phyloP scores from a whole-genome alignment of 371 early-diverging fungal genomes.

The Gilbertella persicaria region DNA sequence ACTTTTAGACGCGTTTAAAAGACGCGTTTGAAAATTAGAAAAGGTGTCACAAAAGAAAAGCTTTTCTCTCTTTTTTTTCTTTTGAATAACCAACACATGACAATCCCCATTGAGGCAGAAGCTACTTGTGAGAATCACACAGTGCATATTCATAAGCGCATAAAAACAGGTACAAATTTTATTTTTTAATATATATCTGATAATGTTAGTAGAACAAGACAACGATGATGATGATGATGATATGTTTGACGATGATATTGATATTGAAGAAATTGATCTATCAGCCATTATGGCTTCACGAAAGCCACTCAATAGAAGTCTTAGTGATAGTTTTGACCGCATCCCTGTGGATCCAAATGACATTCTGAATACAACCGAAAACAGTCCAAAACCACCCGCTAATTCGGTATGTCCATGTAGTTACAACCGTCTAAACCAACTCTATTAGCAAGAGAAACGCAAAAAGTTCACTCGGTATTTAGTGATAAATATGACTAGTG shows the following conservation, averaged over 20 bases:
- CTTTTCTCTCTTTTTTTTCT: no score
- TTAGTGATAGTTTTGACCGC: conserved; percentile 11
- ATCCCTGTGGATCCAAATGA: conserved; percentile 9
- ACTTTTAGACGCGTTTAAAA: no score
- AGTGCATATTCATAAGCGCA: conserved; percentile 1
- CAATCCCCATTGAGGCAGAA: no score
- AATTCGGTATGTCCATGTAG: neutral
- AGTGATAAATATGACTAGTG: conserved; percentile 5
- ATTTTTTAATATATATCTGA: neutral
- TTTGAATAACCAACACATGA: no score
- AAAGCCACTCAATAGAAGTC: neutral
- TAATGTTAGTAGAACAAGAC: no score
- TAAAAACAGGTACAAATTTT: conserved; percentile 1
- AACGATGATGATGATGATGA: conserved; percentile 29
- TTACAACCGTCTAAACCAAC: no score
- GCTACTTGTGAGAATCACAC: no score
- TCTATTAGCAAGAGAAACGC: conserved; percentile 5
- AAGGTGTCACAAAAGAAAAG: no score
- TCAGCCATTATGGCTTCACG: neutral
- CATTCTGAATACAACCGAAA: neutral
- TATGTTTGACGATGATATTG: conserved; percentile 49
- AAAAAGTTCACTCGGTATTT: conserved; percentile 11
- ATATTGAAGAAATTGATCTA: conserved; percentile 29
- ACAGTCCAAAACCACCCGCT: neutral
- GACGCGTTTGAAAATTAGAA: no score